Base-by-base conservation (phyloP, 208 protist species). In the Acanthamoeba lenticulata region DNA sequence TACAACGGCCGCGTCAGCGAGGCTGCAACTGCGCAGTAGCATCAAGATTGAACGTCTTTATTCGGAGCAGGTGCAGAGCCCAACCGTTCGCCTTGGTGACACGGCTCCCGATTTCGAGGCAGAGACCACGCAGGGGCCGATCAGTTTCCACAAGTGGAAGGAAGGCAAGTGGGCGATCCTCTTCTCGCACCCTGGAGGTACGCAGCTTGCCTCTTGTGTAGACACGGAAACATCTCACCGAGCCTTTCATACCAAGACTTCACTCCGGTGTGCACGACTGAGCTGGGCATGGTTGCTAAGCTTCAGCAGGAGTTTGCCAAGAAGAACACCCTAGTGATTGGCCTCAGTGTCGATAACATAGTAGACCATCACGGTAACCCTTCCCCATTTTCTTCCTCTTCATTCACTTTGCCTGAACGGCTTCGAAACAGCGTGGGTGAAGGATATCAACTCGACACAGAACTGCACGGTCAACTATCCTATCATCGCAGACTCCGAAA, bases 241-340 rank as follows among this genome's bases (percentile, higher is more conserved):
- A 6, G 11, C 3, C 7, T 74, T 21, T 7, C 55, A 15, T 34
- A 32, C 19, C 1, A 9, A 77, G 88, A 96, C 49, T 95, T 93
- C 95, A 97, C 96, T 15, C 96, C 96, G 21, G 95, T 97, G 49
- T 97, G 96, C 94, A 97, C 96, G 36, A 97, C 96, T 15, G 96
- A 97, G 94, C 93, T 97, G 21, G 96, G 95, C 21, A 42, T 24
- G 21, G 77, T 57, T 15, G 96, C 96, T 49, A 95, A 97, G 94
- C 72, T 97, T 11, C 44, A 81, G 21, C 72, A 27, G 47, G 96
- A 97, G 92, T 97, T 94, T 21, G 89, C 34, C 34, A 95, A 95
- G 86, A 93, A 94, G 52, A 95, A 96, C 94, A 55, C 81, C 32
- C 95, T 96, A 55, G 74, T 97, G 11, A 96, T 96, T 55, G 95